Evolutionary conservation across 768 basidiomycete species (phyloP).

Genomic region (Austroboletus festivus): DNA sequence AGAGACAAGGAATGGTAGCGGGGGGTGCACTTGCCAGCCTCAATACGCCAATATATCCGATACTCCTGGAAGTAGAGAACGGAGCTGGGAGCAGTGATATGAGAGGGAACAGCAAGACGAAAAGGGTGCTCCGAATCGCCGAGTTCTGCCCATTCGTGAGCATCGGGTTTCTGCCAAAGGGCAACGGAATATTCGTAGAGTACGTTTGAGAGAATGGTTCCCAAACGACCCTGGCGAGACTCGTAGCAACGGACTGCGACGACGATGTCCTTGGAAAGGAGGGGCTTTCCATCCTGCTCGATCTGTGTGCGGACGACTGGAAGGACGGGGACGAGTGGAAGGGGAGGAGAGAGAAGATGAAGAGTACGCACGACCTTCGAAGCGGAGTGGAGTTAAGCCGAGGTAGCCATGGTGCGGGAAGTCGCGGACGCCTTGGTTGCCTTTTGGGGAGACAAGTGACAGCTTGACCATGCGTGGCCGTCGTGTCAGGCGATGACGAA

Average conservation of each 20-base stretch:
- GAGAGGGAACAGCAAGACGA: slow-evolving; percentile 62
- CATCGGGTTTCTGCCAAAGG: slow-evolving; percentile 65
- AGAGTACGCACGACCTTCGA: slow-evolving; percentile 63
- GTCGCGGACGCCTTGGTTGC: slow-evolving; percentile 64
- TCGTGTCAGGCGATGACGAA: not conserved
- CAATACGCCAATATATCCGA: slow-evolving; percentile 77
- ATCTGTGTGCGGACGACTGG: slow-evolving; percentile 67
- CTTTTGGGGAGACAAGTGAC: slow-evolving; percentile 62
- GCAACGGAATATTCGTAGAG: slow-evolving; percentile 65
- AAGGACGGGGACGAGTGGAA: slow-evolving; percentile 1
- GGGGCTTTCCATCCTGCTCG: slow-evolving; percentile 65
- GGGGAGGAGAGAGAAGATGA: not conserved
- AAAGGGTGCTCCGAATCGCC: slow-evolving; percentile 70
- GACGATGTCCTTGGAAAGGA: slow-evolving; percentile 63
- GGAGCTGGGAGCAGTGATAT: slow-evolving; percentile 63
- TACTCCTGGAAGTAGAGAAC: slow-evolving; percentile 70
- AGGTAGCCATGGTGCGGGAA: slow-evolving; percentile 79
- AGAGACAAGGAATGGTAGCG: slow-evolving; percentile 6
- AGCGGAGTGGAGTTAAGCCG: slow-evolving; percentile 73
- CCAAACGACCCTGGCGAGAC: slow-evolving; percentile 61
- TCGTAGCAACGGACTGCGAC: slow-evolving; percentile 86
- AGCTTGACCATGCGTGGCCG: slow-evolving; percentile 59
- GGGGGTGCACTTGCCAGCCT: slow-evolving; percentile 59
- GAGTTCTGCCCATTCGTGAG: slow-evolving; percentile 56
- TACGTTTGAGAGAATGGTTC: slow-evolving; percentile 55